Percentiles rank a stretch among this genome's conserved stretches.
phyloP scores from a whole-genome alignment of 331 rosid genomes.

The Phaseolus coccineus region DNA sequence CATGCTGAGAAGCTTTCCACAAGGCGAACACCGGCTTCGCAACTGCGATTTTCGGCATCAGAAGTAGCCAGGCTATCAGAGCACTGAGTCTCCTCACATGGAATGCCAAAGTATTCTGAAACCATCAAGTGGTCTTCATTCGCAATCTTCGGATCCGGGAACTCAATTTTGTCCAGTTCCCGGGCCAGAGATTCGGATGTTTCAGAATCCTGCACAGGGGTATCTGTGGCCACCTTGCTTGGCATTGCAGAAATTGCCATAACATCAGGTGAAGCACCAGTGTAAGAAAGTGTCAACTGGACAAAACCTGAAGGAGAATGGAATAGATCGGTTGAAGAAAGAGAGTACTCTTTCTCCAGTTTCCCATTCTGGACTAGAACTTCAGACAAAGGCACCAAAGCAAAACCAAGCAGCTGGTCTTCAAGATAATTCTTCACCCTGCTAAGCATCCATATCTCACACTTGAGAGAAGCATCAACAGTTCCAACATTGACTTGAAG shows the following conservation, averaged over 20 bases:
- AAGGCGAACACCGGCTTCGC: slow-evolving; percentile 63
- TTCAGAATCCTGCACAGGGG: slow-evolving; percentile 53
- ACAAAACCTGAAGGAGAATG: slow-evolving; percentile 97
- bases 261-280: slow-evolving; percentile 83
- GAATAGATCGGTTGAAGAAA: slow-evolving; percentile 93
- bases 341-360: slow-evolving; percentile 87
- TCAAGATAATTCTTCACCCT: slow-evolving; percentile 96
- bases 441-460: slow-evolving; percentile 98
- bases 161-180: slow-evolving; percentile 89
- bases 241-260: slow-evolving; percentile 57
- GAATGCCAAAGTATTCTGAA: slow-evolving; percentile 81
- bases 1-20: slow-evolving; percentile 65
- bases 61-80: slow-evolving; percentile 67
- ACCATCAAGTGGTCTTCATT: slow-evolving; percentile 94
- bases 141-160: slow-evolving; percentile 85
- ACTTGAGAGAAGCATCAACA: slow-evolving; percentile 74
- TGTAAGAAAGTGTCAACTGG: slow-evolving; percentile 70
- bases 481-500: slow-evolving; percentile 66
- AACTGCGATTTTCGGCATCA: slow-evolving; percentile 61
- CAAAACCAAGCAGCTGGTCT: slow-evolving; percentile 95
- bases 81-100: slow-evolving; percentile 70
- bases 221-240: slow-evolving; percentile 35
- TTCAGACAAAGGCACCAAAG: slow-evolving; percentile 89
- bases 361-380: slow-evolving; percentile 72
- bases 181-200: slow-evolving; percentile 55